Conservation (phyloP, 1,284 basidiomycete genomes). For the Jaminaea rosea region DNA sequence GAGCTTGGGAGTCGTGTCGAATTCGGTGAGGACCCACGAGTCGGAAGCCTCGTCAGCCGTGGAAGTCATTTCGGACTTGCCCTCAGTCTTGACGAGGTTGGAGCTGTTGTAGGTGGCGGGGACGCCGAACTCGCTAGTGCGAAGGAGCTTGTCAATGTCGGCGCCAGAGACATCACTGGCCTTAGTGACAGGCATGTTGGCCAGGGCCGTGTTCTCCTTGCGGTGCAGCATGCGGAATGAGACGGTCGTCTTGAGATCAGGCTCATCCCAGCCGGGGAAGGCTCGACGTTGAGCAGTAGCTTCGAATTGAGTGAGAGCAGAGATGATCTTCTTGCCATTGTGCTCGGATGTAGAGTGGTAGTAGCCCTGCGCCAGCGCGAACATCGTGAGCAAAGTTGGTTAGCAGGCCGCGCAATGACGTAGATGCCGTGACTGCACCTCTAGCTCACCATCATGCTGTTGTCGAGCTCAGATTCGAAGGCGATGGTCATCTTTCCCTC, state of each 20-base stretch:
- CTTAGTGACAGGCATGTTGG: conserved; percentile 62
- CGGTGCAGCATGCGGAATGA: conserved; percentile 73
- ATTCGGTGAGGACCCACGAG: conserved; percentile 46
- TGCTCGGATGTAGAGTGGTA: conserved; percentile 46
- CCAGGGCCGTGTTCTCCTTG: conserved; percentile 57
- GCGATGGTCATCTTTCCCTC: conserved; percentile 32
- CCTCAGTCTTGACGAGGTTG: conserved; percentile 19
- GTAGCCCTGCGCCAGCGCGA: no score
- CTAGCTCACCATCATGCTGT: conserved; percentile 43
- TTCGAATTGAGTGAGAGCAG: conserved; percentile 52
- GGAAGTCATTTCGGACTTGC: conserved; percentile 20
- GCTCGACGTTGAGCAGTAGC: conserved; percentile 68
- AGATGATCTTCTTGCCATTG: conserved; percentile 48
- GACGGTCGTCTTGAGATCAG: conserved; percentile 80
- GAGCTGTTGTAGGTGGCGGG: conserved; percentile 42
- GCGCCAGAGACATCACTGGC: conserved; percentile 20
- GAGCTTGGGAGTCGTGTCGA: conserved; percentile 54
- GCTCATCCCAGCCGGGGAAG: conserved; percentile 74
- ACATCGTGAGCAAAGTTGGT: no score
- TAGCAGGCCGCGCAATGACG: no score
- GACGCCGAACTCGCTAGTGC: conserved; percentile 59
- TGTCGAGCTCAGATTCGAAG: conserved; percentile 35
- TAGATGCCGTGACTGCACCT: no score
- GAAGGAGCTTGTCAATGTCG: conserved; percentile 38
- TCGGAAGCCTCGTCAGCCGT: conserved; percentile 17